Evolutionary conservation across 1,284 basidiomycete species (phyloP), one percentile per base, ranked within the genome.

Genomic region (Megacollybia platyphylla): DNA sequence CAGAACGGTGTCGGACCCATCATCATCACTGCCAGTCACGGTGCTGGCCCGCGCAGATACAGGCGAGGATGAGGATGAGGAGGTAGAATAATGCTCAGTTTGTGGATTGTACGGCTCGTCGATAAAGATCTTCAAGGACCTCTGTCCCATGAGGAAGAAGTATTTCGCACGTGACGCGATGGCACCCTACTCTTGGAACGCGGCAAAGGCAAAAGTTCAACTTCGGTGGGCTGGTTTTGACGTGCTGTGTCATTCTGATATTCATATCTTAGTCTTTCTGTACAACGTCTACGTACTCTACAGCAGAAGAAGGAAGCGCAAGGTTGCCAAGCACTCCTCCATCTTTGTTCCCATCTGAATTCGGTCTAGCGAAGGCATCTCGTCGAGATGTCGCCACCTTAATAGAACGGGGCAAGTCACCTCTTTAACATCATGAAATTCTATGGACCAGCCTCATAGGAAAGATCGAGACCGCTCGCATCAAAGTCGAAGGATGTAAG

Each of bases 251-350:
- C 64, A 50, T 37, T 41, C 15, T 15, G 36, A 15, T 2, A 18
- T 37, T n/a, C 36, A 2, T 11, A 34, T 34, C 6, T 7, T 4
- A 34, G 31, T 34, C 15, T 34, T 6, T 87, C 91, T 2, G 84
- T 94, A 26, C 92, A 97, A 61, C 80, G 93, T 5, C 68, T 96
- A 42, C 76, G 88, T 42, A 90, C 86, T 28, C 65, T 96, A 2
- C 89, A 94, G 55, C 87, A 92, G 64, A 97, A 97, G 74, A 92
- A 87, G 64, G 79, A 85, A 50, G 90, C 92, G 0, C 79, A 96
- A 26, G 31, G 31, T 34, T 11, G 15, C 11, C 15, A 15, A 34
- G 15, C 31, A 11, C 4, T 11, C 15, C 31, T 4, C 4, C 31
- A 34, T 11, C 10, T 34, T 11, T 15, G 10, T 11, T 15, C 31